Evolutionary conservation across 345 rosid genomes (phyloP).

Genomic region (Chamaenerion angustifolium): DNA sequence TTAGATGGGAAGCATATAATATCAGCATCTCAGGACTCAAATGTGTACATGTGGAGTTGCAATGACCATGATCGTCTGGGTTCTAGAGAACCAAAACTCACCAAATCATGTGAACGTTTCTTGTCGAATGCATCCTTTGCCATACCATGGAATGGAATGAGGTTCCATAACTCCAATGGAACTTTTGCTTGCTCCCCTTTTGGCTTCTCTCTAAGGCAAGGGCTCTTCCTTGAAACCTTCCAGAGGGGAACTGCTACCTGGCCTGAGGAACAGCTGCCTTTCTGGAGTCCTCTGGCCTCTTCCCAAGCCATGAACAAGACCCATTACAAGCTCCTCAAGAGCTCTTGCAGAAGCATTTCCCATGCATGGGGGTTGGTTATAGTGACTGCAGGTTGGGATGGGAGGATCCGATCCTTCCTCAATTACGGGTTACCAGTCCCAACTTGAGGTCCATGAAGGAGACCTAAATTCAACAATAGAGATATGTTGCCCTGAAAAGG

Average conservation of each 20-base stretch:
- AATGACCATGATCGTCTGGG: slow-evolving; percentile 20
- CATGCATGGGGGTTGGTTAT: slow-evolving; percentile 90
- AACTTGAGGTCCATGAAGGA: slow-evolving; percentile 16
- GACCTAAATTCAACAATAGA: too few relatives aligned
- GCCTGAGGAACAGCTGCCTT: slow-evolving; percentile 88
- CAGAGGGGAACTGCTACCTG: slow-evolving; percentile 85
- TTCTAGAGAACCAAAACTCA: slow-evolving; percentile 23
- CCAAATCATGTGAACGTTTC: slow-evolving; percentile 63
- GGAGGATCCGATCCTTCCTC: slow-evolving; percentile 76
- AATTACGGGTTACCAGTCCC: slow-evolving; percentile 81
- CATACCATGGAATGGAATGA: slow-evolving; percentile 68
- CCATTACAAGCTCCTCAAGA: slow-evolving; percentile 45
- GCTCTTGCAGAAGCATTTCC: slow-evolving; percentile 59
- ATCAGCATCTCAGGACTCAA: slow-evolving; percentile 82
- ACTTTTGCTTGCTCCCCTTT: slow-evolving; percentile 25
- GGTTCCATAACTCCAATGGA: slow-evolving; percentile 6
- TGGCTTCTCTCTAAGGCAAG: slow-evolving; percentile 41
- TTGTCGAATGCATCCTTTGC: slow-evolving; percentile 63
- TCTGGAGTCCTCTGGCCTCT: slow-evolving; percentile 20
- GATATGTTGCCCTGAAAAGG: too few relatives aligned
- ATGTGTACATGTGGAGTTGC: slow-evolving; percentile 65
- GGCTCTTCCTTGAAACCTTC: slow-evolving; percentile 46
- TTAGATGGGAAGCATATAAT: slow-evolving; percentile 67
- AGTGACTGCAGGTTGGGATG: slow-evolving; percentile 94
- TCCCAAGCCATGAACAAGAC: slow-evolving; percentile 44